phyloP scores from a whole-genome alignment of 2,329 filamentous ascomycete species.

The Talaromyces sp. region DNA sequence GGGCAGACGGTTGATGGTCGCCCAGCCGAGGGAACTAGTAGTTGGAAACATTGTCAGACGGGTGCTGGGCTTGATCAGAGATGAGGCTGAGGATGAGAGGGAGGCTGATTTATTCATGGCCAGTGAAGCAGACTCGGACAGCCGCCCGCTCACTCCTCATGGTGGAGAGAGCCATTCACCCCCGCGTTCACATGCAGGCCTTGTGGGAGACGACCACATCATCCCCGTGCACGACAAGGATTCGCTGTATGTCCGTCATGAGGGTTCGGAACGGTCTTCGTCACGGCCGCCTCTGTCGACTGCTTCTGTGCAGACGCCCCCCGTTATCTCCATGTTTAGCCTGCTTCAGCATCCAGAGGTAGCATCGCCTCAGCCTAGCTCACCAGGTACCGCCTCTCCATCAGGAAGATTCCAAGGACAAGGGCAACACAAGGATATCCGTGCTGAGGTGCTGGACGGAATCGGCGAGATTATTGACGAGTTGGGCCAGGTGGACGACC shows the following conservation, averaged over 20 bases:
- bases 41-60: constrained; percentile 92
- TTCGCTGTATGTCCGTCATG: constrained; percentile 21
- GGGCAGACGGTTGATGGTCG: constrained; percentile 70
- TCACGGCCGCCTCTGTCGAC: constrained; percentile 58
- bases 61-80: constrained; percentile 82
- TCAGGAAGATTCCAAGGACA: constrained; percentile 27
- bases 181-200: constrained; percentile 6
- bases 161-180: constrained; percentile 28
- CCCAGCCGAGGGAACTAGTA: constrained; percentile 84
- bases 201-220: constrained; percentile 5
- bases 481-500: constrained; percentile 84
- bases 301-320: constrained; percentile 49
- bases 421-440: constrained; percentile 57
- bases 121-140: constrained; percentile 58
- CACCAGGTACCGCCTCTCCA: constrained; percentile 30
- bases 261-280: constrained; percentile 27
- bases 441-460: constrained; percentile 86
- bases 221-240: constrained; percentile 23
- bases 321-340: constrained; percentile 73
- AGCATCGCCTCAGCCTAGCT: constrained; percentile 37
- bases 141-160: constrained; percentile 39
- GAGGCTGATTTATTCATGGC: constrained; percentile 55
- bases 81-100: constrained; percentile 78
- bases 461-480: constrained; percentile 97
- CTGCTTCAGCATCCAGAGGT: constrained; percentile 66